A percentile compares a stretch with the other conserved stretches of the same genome.
These are phyloP conservation scores for Glycine soja DNA, from an alignment of 306 rosid genomes.

Conservation along the genomic window DNA sequence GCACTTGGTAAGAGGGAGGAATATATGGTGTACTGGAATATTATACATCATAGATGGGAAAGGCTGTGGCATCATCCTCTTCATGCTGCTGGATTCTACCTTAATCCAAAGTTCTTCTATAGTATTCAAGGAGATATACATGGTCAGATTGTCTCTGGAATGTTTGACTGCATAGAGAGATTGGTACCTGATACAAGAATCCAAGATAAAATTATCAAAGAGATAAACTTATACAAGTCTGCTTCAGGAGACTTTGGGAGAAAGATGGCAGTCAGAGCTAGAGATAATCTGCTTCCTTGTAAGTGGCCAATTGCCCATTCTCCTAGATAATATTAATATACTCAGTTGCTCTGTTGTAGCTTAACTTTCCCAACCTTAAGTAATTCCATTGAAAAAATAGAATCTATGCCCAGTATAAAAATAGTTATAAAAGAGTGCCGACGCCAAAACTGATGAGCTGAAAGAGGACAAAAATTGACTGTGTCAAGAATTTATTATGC, in stretches of 20 bases:
- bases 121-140: conserved; percentile 80
- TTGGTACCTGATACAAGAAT: conserved; percentile 83
- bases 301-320: conserved; percentile 55
- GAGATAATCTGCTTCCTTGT: conserved; percentile 90
- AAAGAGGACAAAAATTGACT: conserved; percentile 17
- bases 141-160: conserved; percentile 65
- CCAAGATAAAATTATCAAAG: conserved; percentile 89
- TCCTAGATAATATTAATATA: conserved; percentile 42
- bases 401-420: conserved; percentile 12
- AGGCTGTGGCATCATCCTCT: conserved; percentile 82
- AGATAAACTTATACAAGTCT: conserved; percentile 74
- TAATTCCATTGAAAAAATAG: neutral
- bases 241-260: conserved; percentile 88
- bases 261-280: conserved; percentile 88
- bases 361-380: conserved; percentile 25
- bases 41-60: conserved; percentile 89
- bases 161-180: conserved; percentile 92
- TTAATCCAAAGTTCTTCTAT: conserved; percentile 88
- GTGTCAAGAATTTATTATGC: conserved; percentile 34
- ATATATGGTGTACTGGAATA: conserved; percentile 83
- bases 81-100: conserved; percentile 86
- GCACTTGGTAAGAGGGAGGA: conserved; percentile 77
- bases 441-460: conserved; percentile 28
- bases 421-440: conserved; percentile 4
- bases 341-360: conserved; percentile 35